Conservation (phyloP, 768 basidiomycete genomes). For the Termitomyces heimii region DNA sequence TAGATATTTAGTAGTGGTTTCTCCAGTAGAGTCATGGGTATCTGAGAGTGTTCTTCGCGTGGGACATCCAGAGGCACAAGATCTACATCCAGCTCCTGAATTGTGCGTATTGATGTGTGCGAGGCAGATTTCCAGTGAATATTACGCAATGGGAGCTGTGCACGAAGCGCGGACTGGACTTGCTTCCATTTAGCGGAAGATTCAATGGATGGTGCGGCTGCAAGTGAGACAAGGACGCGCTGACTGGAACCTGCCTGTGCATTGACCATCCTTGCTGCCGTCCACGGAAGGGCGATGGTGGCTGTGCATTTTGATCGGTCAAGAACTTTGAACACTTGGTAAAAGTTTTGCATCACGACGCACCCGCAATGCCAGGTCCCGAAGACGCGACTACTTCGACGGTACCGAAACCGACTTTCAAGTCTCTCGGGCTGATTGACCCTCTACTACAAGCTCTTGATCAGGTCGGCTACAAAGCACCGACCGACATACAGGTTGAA, state of each 20-base stretch:
- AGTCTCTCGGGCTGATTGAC: constrained; percentile 80
- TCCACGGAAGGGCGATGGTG: constrained; percentile 12
- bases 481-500: constrained; percentile 88
- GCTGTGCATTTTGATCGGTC: constrained; percentile 18
- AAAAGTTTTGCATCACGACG: constrained; percentile 13
- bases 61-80: constrained; percentile 63
- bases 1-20: constrained; percentile 84
- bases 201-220: constrained; percentile 56
- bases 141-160: constrained; percentile 79
- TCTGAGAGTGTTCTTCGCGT: constrained; percentile 70
- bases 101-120: constrained; percentile 70
- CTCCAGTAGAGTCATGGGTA: constrained; percentile 75
- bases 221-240: constrained; percentile 62
- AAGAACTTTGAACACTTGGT: constrained; percentile 6
- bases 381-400: constrained; percentile 50
- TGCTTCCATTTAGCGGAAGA: constrained; percentile 72
- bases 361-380: constrained; percentile 50
- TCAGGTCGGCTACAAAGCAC: constrained; percentile 74
- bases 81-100: constrained; percentile 81
- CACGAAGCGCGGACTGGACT: constrained; percentile 54
- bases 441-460: constrained; percentile 84
- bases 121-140: constrained; percentile 87
- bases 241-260: constrained; percentile 22
- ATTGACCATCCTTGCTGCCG: constrained; percentile 11
- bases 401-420: constrained; percentile 51